Evolutionary conservation across 352 stramenopile species (phyloP), one percentile per base, ranked within the genome.

Genomic region (Pseudoperonospora humuli): DNA sequence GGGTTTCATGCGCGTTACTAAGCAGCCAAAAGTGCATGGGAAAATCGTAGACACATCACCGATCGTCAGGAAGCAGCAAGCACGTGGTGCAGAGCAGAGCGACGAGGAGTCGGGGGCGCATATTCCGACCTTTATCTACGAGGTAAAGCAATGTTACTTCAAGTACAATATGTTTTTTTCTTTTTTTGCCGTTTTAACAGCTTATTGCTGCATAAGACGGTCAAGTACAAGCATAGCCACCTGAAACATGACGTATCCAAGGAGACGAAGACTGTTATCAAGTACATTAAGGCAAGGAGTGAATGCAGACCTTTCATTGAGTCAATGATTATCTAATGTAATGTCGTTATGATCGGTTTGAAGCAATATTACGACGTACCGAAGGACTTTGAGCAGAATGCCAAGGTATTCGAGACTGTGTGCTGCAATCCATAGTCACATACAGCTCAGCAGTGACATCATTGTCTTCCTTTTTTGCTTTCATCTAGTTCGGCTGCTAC

Each of bases 1-100:
- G 26, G 74, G 39, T 52, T 84, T 65, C 31, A 81, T 86, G 74
- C 74, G 70, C 50, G 64, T 74, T 25, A 79, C 70, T n/a, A 84
- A 84, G 64, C 60, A 64, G 53, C 59, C 45, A 50, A 71, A 58
- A 52, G 45, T 53, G 29, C 53, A 61, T 17, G 56, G 57, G 24
- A 62, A 62, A 11, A 61, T 62, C 32, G 40, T 48, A 26, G 44
- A 58, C 9, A 17, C n/a, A 5, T 57, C 51, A 4, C 18, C 47
- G n/a, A 13, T 17, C 17, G 7, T 45, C 5, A 52, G 46, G 29
- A 61, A 60, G 50, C 35, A 41, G n/a, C 29, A 34, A 2, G 31
- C 35, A 10, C 14, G 28, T n/a, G 20, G 18, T 29, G 35, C 5
- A 15, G 49, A 32, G 21, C 7, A 7, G 23, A 51, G 28, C 25